phyloP scores from a whole-genome alignment of 306 rosid species.

The Urtica urens region DNA sequence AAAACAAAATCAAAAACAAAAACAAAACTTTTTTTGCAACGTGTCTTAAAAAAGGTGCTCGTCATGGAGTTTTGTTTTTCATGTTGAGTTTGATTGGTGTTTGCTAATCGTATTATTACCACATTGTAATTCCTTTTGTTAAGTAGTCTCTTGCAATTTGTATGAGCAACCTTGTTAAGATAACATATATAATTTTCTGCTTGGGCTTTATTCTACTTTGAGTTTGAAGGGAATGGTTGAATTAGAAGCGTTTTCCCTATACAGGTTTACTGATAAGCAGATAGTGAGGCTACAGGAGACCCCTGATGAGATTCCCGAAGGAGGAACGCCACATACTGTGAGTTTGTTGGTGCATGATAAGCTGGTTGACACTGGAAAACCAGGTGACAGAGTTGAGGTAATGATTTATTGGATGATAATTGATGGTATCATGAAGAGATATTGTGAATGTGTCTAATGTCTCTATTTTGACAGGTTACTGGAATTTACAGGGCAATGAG shows the following conservation, averaged over 20 bases:
- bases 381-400: constrained; percentile 98
- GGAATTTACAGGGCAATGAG: constrained; percentile 95
- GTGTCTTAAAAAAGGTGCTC: background rate
- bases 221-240: background rate
- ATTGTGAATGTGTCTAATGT: constrained; percentile 11
- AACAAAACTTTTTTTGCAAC: background rate
- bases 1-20: no score
- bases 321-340: constrained; percentile 97
- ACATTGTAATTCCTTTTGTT: background rate
- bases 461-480: constrained; percentile 50
- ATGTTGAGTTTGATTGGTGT: background rate
- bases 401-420: constrained; percentile 13
- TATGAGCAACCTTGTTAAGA: background rate
- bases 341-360: constrained; percentile 93
- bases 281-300: constrained; percentile 97
- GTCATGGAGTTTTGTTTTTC: background rate
- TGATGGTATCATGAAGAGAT: background rate
- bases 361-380: constrained; percentile 89
- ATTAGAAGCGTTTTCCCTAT: constrained; percentile 12
- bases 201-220: constrained; percentile 2
- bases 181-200: no score
- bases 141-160: background rate
- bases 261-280: constrained; percentile 88
- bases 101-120: background rate
- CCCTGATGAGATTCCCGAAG: constrained; percentile 95